Conservation (phyloP, 306 rosid species). For the Citrullus colocynthis region DNA sequence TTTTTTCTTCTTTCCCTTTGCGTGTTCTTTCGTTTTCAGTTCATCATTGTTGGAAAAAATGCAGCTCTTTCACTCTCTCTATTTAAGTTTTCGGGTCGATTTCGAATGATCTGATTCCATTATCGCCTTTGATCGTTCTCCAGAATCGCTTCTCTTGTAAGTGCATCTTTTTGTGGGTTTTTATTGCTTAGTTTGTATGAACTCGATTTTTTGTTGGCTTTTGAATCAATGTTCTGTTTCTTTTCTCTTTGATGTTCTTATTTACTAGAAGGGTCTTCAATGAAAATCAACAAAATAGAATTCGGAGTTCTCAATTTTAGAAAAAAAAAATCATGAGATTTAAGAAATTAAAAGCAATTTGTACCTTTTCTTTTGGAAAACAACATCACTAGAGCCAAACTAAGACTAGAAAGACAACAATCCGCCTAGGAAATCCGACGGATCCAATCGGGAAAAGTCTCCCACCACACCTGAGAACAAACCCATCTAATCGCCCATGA, state of each 20-base stretch:
- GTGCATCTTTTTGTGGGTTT: not conserved
- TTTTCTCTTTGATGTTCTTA: not conserved
- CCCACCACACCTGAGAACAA: no score
- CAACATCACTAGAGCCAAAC: no score
- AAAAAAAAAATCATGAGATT: no score
- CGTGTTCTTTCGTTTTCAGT: not conserved
- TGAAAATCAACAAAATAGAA: not conserved
- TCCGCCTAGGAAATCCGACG: no score
- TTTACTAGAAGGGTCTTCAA: not conserved
- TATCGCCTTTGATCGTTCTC: not conserved
- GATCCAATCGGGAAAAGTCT: no score
- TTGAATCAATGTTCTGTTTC: not conserved
- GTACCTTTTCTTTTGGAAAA: no score
- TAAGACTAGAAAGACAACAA: no score
- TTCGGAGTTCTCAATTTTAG: not conserved
- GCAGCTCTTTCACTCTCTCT: not conserved
- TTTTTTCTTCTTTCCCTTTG: not conserved
- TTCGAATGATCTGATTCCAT: constrained; percentile 8
- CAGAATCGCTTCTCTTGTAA: not conserved
- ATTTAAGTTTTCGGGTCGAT: constrained; percentile 9
- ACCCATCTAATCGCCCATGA: no score
- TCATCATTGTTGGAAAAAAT: constrained; percentile 13
- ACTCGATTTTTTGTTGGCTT: not conserved
- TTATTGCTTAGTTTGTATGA: not conserved
- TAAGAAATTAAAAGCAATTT: no score